phyloP scores from a whole-genome alignment of 345 rosid genomes.

The Isatis tinctoria region DNA sequence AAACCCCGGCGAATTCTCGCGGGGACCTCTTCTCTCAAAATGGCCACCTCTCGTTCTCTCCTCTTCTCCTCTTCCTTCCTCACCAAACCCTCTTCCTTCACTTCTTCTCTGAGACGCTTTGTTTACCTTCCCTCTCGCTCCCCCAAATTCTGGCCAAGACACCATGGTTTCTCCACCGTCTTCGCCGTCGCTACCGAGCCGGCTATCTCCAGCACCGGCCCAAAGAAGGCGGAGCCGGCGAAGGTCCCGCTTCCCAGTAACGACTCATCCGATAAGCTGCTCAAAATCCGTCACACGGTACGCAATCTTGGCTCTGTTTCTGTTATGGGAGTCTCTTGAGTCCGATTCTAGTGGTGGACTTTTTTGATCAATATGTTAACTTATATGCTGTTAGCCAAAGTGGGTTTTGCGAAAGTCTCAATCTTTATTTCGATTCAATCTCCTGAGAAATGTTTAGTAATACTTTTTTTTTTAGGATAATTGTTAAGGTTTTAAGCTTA shows the following conservation, averaged over 20 bases:
- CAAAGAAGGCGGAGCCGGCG: conserved; percentile 27
- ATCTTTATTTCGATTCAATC: background rate
- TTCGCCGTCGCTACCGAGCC: conserved; percentile 58
- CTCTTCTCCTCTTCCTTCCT: conserved; percentile 38
- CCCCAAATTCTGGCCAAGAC: conserved; percentile 21
- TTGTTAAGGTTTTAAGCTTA: background rate
- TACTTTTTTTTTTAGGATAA: background rate
- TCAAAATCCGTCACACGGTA: conserved; percentile 89
- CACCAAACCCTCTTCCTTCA: conserved; percentile 36
- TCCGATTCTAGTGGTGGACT: background rate
- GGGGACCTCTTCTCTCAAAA: conserved; percentile 2
- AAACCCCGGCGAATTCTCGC: conserved; percentile 12
- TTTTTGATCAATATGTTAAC: background rate
- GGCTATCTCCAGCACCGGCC: conserved; percentile 34
- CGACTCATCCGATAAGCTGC: conserved; percentile 65
- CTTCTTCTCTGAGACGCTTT: conserved; percentile 39
- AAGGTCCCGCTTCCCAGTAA: conserved; percentile 70
- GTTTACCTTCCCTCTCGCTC: conserved; percentile 34
- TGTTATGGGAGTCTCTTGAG: background rate
- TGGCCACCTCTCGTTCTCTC: conserved; percentile 49
- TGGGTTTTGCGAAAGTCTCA: background rate
- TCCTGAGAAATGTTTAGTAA: background rate
- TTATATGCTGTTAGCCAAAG: background rate
- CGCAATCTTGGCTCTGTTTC: conserved; percentile 1
- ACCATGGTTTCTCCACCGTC: conserved; percentile 30